Evolutionary conservation across 1,284 basidiomycete species (phyloP).

Genomic region (Phlebopus sp.): DNA sequence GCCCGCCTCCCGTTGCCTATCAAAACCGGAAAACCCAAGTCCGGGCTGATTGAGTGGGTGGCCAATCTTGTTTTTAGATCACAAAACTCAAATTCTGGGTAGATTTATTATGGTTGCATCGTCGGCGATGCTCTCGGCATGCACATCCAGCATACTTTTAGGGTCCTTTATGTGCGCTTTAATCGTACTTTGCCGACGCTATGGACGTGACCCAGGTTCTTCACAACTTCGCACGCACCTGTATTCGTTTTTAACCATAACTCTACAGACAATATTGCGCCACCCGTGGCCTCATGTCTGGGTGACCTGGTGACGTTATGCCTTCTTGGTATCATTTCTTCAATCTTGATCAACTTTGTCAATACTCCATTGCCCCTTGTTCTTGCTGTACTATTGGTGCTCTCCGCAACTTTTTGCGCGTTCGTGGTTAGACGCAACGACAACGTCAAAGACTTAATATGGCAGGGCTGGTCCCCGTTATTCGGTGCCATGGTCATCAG

Average conservation of each 20-base stretch:
- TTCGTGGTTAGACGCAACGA: conserved; percentile 63
- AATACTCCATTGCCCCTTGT: conserved; percentile 65
- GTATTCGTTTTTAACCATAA: conserved; percentile 1
- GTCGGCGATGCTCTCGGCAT: conserved; percentile 87
- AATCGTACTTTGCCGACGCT: conserved; percentile 76
- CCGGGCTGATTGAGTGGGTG: conserved; percentile 54
- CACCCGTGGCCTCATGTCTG: conserved; percentile 88
- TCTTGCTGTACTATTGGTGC: conserved; percentile 55
- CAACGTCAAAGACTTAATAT: conserved; percentile 68
- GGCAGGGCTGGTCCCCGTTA: conserved; percentile 87
- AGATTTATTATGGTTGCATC: conserved; percentile 85
- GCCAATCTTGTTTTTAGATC: conserved; percentile 2
- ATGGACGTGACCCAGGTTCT: conserved; percentile 81
- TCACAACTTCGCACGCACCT: neutral
- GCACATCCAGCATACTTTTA: conserved; percentile 74
- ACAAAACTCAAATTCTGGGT: conserved; percentile 13
- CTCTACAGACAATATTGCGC: conserved; percentile 85
- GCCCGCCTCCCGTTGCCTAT: conserved; percentile 30
- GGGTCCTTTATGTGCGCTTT: conserved; percentile 93
- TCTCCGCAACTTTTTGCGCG: conserved; percentile 53
- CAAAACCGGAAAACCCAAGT: conserved; percentile 33
- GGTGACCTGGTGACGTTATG: conserved; percentile 91
- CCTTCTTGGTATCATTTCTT: conserved; percentile 66
- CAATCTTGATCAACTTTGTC: conserved; percentile 62
- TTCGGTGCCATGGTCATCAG: conserved; percentile 93